These are phyloP conservation scores for Mycena belliarum DNA, from an alignment of 768 basidiomycete genomes.

Conservation along the genomic window DNA sequence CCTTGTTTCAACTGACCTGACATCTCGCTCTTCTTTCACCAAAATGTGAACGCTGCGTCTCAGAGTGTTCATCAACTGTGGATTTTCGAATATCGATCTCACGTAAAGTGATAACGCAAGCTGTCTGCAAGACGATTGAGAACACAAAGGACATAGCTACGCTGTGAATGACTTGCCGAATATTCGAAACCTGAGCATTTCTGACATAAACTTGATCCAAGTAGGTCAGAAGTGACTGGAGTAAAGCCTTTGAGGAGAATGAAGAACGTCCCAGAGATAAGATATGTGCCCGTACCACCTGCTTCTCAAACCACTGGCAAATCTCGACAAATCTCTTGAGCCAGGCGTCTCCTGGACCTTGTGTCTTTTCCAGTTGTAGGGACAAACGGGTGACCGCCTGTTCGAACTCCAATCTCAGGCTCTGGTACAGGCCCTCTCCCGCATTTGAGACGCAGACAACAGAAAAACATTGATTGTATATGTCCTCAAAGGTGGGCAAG, in stretches of 20 bases:
- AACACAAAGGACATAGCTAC: too few relatives aligned
- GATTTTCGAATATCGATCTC: constrained; percentile 50
- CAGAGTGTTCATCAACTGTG: constrained; percentile 43
- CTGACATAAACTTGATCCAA: constrained; percentile 69
- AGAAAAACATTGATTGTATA: constrained; percentile 59
- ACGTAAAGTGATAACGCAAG: constrained; percentile 61
- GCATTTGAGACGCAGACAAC: constrained; percentile 52
- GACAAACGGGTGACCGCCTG: constrained; percentile 46
- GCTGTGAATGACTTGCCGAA: constrained; percentile 54
- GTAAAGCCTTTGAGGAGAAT: constrained; percentile 42
- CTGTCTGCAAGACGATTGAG: constrained; percentile 34
- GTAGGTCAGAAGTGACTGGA: constrained; percentile 67
- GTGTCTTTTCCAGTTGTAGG: constrained; percentile 33
- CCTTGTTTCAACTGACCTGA: constrained; percentile 31
- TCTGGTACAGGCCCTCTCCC: constrained; percentile 50
- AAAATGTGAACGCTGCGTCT: constrained; percentile 49
- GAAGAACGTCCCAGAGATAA: not conserved
- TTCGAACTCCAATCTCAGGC: constrained; percentile 60
- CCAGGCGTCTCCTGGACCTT: constrained; percentile 50
- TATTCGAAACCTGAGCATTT: constrained; percentile 38
- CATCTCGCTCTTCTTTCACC: constrained; percentile 55
- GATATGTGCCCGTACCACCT: constrained; percentile 50
- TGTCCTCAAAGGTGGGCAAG: constrained; percentile 51
- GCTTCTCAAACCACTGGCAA: constrained; percentile 65
- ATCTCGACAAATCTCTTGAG: constrained; percentile 52